Evolutionary conservation across 257 asterid genomes (phyloP), one percentile per base, ranked within the genome.

Genomic region (Nicotiana tabacum): DNA sequence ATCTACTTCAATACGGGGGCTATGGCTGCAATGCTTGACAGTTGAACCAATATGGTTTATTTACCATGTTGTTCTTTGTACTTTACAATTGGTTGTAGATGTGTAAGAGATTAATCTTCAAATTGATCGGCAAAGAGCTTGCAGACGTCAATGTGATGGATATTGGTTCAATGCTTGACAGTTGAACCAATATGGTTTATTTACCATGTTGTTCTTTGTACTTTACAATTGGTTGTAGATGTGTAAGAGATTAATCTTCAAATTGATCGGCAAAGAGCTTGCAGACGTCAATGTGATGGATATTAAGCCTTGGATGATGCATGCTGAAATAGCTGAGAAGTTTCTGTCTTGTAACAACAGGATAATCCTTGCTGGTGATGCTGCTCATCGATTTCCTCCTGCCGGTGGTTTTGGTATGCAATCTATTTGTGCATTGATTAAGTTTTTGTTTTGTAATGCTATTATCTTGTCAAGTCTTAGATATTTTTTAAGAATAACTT

Each of bases 251-350:
- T 84, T 93, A 86, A 92, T 96, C 78, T 87, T 82, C 90, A 87
- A 88, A 88, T 84, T 96, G 91, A 97, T 90, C 24, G 98, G 99
- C 12, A 91, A 86, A 86, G 98, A 90, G 93, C 97, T 96, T 83
- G 87, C 90, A 81, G 99, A 96, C 89, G 80, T 94, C 78, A 87
- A 85, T 58, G 97, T 94, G 74, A 81, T 84, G 88, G 99, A 93
- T 88, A 90, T 94, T 56, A 96, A 94, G 90, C 98, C 98, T 30
- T 96, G 99, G 99, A 95, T 90, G 84, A 96, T 94, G 99, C 99
- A 96, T 89, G 99, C 98, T 70, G 96, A 96, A 89, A 97, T 96
- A 81, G 98, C 98, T 78, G 95, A 94, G 77, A 86, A 87, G 35
- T 96, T 92, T 88, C 65, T 92, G 84, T 90, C 95, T 24, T 78